These are phyloP conservation scores for Populus tremula DNA, from an alignment of 345 rosid species.

Conservation along the genomic window DNA sequence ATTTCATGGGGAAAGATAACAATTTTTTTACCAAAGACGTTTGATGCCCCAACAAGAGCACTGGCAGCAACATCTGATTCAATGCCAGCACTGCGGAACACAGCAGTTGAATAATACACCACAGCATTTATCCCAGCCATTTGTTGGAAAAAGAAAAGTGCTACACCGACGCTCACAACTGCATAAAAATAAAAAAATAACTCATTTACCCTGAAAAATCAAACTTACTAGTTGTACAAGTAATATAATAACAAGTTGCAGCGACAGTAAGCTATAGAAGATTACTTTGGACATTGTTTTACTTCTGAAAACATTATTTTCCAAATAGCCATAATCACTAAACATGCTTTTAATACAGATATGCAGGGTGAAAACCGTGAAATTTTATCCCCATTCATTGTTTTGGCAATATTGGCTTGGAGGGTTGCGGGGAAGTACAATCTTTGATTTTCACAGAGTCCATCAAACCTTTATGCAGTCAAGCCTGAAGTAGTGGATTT, in stretches of 20 bases:
- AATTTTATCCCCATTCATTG: background rate
- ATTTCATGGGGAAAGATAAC: background rate
- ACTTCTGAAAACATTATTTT: too few relatives aligned
- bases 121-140: constrained; percentile 98
- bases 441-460: background rate
- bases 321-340: too few relatives aligned
- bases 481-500: background rate
- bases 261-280: background rate
- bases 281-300: background rate
- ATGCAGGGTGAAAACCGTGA: background rate
- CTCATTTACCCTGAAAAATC: background rate
- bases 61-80: constrained; percentile 97
- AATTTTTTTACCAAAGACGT: constrained; percentile 71
- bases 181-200: constrained; percentile 24
- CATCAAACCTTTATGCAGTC: background rate
- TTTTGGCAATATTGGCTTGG: background rate
- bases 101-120: constrained; percentile 94
- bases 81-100: constrained; percentile 88
- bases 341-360: too few relatives aligned
- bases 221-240: constrained; percentile 8
- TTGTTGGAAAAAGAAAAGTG: constrained; percentile 98
- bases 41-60: constrained; percentile 97
- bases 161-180: constrained; percentile 98
- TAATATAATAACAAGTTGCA: background rate
- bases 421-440: background rate